These are phyloP conservation scores for Fraxinus pennsylvanica DNA, from an alignment of 257 asterid genomes.

Conservation along the genomic window DNA sequence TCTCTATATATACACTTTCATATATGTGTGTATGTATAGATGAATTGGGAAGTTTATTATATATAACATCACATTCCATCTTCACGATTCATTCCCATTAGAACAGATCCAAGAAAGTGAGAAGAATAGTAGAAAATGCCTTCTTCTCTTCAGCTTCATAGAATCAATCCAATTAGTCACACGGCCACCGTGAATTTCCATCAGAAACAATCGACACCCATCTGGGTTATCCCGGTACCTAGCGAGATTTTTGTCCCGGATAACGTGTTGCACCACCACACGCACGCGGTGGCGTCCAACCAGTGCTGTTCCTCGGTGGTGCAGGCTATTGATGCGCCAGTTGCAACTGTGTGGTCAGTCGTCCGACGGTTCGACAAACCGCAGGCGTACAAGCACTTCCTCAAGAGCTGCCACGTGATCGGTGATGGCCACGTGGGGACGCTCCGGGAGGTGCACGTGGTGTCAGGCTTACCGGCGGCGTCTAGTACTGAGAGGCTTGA, in stretches of 20 bases:
- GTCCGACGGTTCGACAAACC: slow-evolving; percentile 87
- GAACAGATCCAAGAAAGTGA: background rate
- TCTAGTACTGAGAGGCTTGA: slow-evolving; percentile 77
- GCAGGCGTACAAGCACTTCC: slow-evolving; percentile 72
- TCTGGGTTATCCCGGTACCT: slow-evolving; percentile 44
- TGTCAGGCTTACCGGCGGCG: slow-evolving; percentile 80
- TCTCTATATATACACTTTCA: background rate
- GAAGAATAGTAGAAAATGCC: slow-evolving; percentile 36
- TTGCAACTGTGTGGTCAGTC: slow-evolving; percentile 69
- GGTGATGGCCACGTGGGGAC: slow-evolving; percentile 68
- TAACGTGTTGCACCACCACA: slow-evolving; percentile 51
- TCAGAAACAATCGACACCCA: slow-evolving; percentile 37
- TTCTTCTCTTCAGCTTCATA: slow-evolving; percentile 60
- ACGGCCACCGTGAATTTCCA: slow-evolving; percentile 24
- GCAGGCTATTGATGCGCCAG: slow-evolving; percentile 51
- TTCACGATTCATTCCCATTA: slow-evolving; percentile 11
- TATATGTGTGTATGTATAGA: background rate
- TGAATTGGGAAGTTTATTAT: slow-evolving; percentile 3
- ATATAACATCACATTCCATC: slow-evolving; percentile 16
- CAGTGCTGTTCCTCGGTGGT: slow-evolving; percentile 80
- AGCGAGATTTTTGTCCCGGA: slow-evolving; percentile 42
- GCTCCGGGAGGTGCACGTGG: slow-evolving; percentile 71
- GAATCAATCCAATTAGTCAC: slow-evolving; percentile 38
- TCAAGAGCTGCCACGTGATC: slow-evolving; percentile 72
- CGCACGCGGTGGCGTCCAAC: slow-evolving; percentile 53